Percentiles rank a stretch among this genome's conserved stretches.
Conservation (phyloP, 2,329 filamentous ascomycete genomes). For the Alternaria gaisen region DNA sequence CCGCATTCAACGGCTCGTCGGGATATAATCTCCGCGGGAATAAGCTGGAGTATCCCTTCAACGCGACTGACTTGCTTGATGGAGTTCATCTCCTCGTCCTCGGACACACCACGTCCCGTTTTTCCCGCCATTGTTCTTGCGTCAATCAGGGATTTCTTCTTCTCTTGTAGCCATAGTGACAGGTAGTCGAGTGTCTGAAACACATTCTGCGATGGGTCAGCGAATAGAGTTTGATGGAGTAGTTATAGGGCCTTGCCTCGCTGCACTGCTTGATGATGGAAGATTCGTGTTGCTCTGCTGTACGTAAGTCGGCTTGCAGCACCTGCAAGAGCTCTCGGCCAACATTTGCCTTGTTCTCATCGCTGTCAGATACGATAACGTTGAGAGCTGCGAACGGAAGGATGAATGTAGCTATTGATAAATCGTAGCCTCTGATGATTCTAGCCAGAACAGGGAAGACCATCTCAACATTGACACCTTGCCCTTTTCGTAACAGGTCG, state of each 20-base stretch:
- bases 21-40: constrained; percentile 78
- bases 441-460: constrained; percentile 84
- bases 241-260: constrained; percentile 69
- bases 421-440: constrained; percentile 84
- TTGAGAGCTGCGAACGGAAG: constrained; percentile 89
- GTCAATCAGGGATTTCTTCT: constrained; percentile 62
- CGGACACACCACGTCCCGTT: constrained; percentile 53
- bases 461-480: constrained; percentile 75
- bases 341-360: constrained; percentile 70
- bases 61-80: constrained; percentile 69
- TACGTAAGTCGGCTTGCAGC: constrained; percentile 69
- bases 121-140: constrained; percentile 54
- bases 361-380: constrained; percentile 76
- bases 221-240: neutral
- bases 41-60: constrained; percentile 73
- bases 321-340: constrained; percentile 78
- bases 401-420: constrained; percentile 86
- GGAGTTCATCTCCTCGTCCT: constrained; percentile 62
- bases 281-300: constrained; percentile 65
- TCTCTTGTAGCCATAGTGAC: constrained; percentile 86
- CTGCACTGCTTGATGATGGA: constrained; percentile 86
- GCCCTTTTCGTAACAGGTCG: constrained; percentile 81
- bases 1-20: constrained; percentile 90
- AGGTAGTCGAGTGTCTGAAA: constrained; percentile 93
- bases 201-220: constrained; percentile 69